phyloP scores from a whole-genome alignment of 2,329 filamentous ascomycete genomes.

The Alternaria hordeiaustralica region DNA sequence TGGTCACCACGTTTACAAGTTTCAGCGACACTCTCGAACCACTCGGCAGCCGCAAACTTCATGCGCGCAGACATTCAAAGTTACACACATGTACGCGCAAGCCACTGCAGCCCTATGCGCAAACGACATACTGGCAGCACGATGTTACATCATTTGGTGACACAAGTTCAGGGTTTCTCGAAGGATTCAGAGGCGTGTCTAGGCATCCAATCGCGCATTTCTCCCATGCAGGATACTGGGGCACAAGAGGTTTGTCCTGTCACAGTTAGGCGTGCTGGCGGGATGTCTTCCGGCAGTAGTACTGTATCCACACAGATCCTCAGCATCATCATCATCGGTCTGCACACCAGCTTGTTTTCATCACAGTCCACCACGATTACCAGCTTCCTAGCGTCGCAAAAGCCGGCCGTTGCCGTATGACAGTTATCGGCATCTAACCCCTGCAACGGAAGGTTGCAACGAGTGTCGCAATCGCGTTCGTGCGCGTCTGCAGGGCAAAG shows the following conservation, averaged over 20 bases:
- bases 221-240: background rate
- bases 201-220: constrained; percentile 8
- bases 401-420: constrained; percentile 3
- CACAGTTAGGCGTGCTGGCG: background rate
- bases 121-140: background rate
- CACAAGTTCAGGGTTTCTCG: constrained; percentile 1
- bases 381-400: constrained; percentile 2
- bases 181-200: background rate
- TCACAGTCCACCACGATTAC: background rate
- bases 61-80: background rate
- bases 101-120: constrained; percentile 16
- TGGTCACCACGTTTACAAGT: constrained; percentile 2
- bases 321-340: background rate
- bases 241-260: background rate
- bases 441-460: constrained; percentile 10
- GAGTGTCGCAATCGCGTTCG: constrained; percentile 3
- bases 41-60: background rate
- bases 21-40: background rate
- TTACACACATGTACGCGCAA: background rate
- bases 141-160: constrained; percentile 8
- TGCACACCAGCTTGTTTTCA: constrained; percentile 1
- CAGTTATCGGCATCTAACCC: constrained; percentile 6
- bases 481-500: background rate
- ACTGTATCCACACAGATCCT: constrained; percentile 3
- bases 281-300: constrained; percentile 4